Evolutionary conservation across 768 basidiomycete genomes (phyloP), one percentile per base, ranked within the genome.

Genomic region (Leccinum disarticulatum): DNA sequence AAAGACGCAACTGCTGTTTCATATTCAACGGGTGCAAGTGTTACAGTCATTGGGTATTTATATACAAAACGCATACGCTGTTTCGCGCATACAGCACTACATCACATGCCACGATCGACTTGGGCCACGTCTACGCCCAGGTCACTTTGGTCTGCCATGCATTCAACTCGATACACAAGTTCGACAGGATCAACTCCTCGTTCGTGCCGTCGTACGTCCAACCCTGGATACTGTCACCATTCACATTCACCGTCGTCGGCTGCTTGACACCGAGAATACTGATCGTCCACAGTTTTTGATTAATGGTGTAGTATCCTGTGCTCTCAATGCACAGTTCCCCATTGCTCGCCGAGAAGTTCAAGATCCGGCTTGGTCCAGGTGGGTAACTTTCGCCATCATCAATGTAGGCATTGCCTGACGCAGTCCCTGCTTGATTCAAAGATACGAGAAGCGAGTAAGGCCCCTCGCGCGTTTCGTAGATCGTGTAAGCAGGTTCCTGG

Each of bases 311-410:
- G 15, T 50, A 30, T 19, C 70, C 63, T 80, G 58, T 52, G 46
- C 72, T 74, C 38, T 60, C 63, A 27, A 88, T 76, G 0, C 56
- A 54, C 27, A 90, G 60, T 49, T 68, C 59, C 14, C 74, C 70
- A n/a, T 64, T 64, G 4, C 63, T 58, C 8, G 77, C 81, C 1
- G 61, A 55, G 68, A 90, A 82, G 1, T 66, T 78, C 56, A 90
- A 66, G 11, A 67, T 80, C 2, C 62, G 80, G 68, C 74, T 80
- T 3, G 80, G 77, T n/a, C 81, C 80, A 15, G 84, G 84, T 22
- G 84, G 83, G 57, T 80, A 69, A 64, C 78, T 84, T 35, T 83
- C 77, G 7, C 90, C 90, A 64, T 91, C 90, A 68, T 91, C 90
- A n/a, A 91, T 61, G 66, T 86, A 87, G 0, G 85, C 83, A 31